Evolutionary conservation across 306 rosid species (phyloP).

Genomic region (Medicago lupulina): DNA sequence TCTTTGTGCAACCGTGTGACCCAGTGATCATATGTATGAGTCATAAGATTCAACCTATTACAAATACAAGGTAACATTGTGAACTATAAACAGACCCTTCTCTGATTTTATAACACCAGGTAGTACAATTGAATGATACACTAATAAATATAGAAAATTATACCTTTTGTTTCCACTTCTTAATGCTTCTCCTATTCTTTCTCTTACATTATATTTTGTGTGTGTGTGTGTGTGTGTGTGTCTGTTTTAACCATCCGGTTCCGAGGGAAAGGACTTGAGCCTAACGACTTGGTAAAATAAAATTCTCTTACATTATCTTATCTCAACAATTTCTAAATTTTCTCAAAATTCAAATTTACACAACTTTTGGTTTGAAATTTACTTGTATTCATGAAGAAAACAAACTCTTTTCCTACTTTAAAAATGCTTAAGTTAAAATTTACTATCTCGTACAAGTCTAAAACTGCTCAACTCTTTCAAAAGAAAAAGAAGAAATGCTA

Average conservation of each 20-base stretch:
- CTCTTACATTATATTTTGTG: neutral
- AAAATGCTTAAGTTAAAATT: neutral
- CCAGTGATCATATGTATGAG: neutral
- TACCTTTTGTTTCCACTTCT: slow-evolving; percentile 1
- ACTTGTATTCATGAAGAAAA: neutral
- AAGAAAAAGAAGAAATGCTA: neutral
- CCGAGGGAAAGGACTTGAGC: neutral
- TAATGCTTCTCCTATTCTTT: neutral
- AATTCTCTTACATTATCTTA: neutral
- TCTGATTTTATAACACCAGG: too few species aligned
- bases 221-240: too few species aligned
- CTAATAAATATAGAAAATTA: neutral
- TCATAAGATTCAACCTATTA: neutral
- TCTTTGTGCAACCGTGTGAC: neutral
- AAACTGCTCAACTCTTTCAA: slow-evolving; percentile 5
- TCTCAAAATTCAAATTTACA: neutral
- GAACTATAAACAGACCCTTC: neutral
- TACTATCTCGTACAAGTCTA: neutral
- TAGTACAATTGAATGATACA: too few species aligned
- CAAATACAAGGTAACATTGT: neutral
- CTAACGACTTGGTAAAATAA: neutral
- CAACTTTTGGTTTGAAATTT: neutral
- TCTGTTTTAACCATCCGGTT: neutral
- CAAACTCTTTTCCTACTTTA: neutral
- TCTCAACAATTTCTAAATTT: neutral